Evolutionary conservation across 441 rosid species (phyloP).

Genomic region (Populus hybrid): DNA sequence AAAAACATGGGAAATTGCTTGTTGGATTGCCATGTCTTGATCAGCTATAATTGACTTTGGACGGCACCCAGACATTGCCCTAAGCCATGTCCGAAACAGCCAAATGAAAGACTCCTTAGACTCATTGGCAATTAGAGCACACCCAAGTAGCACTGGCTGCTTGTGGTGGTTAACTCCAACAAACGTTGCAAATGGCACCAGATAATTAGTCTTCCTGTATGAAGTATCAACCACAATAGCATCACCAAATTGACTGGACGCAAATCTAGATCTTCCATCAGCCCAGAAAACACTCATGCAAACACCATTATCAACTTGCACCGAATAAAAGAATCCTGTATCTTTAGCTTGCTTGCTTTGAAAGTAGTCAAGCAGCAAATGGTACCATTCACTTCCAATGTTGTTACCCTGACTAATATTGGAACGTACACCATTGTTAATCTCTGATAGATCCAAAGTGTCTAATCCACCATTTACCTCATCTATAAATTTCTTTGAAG

Average conservation of each 20-base stretch:
- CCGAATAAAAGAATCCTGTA: slow-evolving; percentile 66
- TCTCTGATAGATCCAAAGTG: slow-evolving; percentile 41
- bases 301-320: slow-evolving; percentile 53
- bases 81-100: slow-evolving; percentile 83
- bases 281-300: slow-evolving; percentile 81
- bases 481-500: slow-evolving; percentile 57
- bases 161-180: slow-evolving; percentile 82
- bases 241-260: slow-evolving; percentile 86
- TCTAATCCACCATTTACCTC: slow-evolving; percentile 52
- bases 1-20: slow-evolving; percentile 61
- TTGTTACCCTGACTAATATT: slow-evolving; percentile 40
- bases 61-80: slow-evolving; percentile 64
- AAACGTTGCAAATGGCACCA: slow-evolving; percentile 77
- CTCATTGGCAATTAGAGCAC: slow-evolving; percentile 67
- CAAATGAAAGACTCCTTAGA: slow-evolving; percentile 68
- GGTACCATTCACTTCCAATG: slow-evolving; percentile 76
- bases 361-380: slow-evolving; percentile 62
- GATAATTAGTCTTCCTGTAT: slow-evolving; percentile 51
- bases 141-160: slow-evolving; percentile 82
- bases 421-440: slow-evolving; percentile 31
- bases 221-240: slow-evolving; percentile 70
- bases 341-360: slow-evolving; percentile 75
- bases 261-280: slow-evolving; percentile 77
- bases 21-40: slow-evolving; percentile 69
- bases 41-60: slow-evolving; percentile 79